Conservation (phyloP, 306 rosid genomes). For the Vicia faba region DNA sequence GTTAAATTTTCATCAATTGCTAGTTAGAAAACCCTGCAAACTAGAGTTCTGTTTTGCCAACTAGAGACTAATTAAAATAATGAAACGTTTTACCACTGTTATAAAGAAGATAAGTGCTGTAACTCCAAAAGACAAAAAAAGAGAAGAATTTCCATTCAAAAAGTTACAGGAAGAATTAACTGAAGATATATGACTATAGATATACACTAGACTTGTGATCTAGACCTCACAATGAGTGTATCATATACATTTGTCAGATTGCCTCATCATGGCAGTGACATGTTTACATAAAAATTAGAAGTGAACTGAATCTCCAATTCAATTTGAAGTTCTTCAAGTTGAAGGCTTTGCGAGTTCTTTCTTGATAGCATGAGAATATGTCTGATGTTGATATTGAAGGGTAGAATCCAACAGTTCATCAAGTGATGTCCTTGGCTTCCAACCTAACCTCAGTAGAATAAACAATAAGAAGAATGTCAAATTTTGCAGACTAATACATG, state of each 20-base stretch:
- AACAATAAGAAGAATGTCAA: constrained; percentile 17
- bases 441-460: constrained; percentile 48
- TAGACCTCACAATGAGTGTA: constrained; percentile 36
- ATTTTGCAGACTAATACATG: neutral
- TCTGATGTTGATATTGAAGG: constrained; percentile 79
- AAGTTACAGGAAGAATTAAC: constrained; percentile 28
- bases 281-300: constrained; percentile 14
- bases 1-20: constrained; percentile 17
- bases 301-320: constrained; percentile 13
- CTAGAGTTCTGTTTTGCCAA: neutral
- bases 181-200: constrained; percentile 23
- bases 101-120: neutral
- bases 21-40: neutral
- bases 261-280: constrained; percentile 24
- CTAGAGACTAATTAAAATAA: neutral
- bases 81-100: neutral
- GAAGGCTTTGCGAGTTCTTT: constrained; percentile 58
- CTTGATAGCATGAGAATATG: constrained; percentile 70
- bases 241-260: constrained; percentile 31
- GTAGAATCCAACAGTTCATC: constrained; percentile 75
- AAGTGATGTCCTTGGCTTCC: constrained; percentile 81
- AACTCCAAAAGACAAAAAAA: neutral
- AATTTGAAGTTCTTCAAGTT: constrained; percentile 27
- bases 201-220: constrained; percentile 40
- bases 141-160: neutral